Evolutionary conservation across 2,329 filamentous ascomycete genomes (phyloP).

Genomic region (Cercospora nicotianae): DNA sequence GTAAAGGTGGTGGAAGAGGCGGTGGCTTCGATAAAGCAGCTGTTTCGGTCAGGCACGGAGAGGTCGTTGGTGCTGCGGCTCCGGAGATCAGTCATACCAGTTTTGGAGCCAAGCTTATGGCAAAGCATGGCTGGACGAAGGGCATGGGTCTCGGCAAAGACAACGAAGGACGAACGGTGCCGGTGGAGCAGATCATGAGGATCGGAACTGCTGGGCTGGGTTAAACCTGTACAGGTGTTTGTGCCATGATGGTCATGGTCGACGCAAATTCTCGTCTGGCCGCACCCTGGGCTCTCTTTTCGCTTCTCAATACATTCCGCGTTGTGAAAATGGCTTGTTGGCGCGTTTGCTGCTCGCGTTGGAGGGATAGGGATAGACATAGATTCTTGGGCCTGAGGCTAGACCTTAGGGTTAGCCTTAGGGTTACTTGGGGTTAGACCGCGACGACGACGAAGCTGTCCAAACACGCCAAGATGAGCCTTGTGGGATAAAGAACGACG

Average conservation of each 20-base stretch:
- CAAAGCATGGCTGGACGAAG: constrained; percentile 95
- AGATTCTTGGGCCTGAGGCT: not conserved
- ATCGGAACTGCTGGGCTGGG: constrained; percentile 81
- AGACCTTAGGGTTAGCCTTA: constrained; percentile 1
- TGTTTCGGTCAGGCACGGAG: constrained; percentile 73
- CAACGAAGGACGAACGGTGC: constrained; percentile 84
- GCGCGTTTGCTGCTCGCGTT: not conserved
- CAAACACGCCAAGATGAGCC: not conserved
- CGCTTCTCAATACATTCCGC: not conserved
- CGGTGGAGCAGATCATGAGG: constrained; percentile 85
- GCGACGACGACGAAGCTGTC: not conserved
- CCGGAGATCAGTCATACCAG: constrained; percentile 82
- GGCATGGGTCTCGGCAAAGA: constrained; percentile 79
- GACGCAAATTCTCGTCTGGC: not conserved
- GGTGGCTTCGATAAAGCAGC: constrained; percentile 42
- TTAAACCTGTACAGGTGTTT: constrained; percentile 29
- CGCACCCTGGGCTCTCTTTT: not conserved
- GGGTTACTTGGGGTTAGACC: constrained; percentile 8
- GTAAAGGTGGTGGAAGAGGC: constrained; percentile 39
- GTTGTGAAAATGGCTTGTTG: not conserved
- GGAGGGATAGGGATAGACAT: not conserved
- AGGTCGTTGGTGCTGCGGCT: constrained; percentile 80
- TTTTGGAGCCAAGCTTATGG: constrained; percentile 80
- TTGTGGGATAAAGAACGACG: not conserved
- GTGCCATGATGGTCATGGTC: not conserved